These are phyloP conservation scores for Trapa incisa DNA, from an alignment of 345 rosid genomes.

Conservation along the genomic window DNA sequence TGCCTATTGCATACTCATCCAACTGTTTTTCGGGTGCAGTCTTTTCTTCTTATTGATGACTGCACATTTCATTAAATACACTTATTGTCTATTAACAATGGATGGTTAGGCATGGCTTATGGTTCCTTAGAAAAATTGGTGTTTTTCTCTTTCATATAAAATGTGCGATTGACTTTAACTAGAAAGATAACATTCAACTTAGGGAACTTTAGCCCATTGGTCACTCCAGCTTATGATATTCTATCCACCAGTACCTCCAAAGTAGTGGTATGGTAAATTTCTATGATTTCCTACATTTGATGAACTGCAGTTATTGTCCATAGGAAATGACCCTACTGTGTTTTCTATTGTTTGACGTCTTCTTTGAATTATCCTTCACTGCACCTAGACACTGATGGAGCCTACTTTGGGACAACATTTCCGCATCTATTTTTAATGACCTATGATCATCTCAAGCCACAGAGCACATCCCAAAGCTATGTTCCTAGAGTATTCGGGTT, in stretches of 20 bases:
- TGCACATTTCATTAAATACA: neutral
- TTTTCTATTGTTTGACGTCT: neutral
- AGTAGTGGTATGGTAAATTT: neutral
- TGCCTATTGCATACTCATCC: neutral
- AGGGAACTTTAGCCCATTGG: neutral
- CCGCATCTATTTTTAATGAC: constrained; percentile 90
- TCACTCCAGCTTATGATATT: neutral
- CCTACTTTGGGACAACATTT: constrained; percentile 87
- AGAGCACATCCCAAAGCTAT: constrained; percentile 64
- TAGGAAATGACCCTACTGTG: neutral
- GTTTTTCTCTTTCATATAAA: neutral
- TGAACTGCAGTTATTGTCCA: neutral
- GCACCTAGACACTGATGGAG: constrained; percentile 82
- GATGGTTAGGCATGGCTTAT: neutral
- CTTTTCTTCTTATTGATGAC: neutral
- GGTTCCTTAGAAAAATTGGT: too few species aligned
- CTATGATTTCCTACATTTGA: neutral
- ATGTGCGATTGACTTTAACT: neutral
- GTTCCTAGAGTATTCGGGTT: constrained; percentile 91
- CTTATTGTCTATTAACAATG: too few species aligned
- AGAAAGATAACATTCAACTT: neutral
- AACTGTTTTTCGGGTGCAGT: neutral
- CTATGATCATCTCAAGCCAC: constrained; percentile 85
- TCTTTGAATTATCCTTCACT: constrained; percentile 26
- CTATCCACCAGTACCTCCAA: too few species aligned